Base-by-base conservation (phyloP, 352 stramenopile species). In the Pythium volutum region DNA sequence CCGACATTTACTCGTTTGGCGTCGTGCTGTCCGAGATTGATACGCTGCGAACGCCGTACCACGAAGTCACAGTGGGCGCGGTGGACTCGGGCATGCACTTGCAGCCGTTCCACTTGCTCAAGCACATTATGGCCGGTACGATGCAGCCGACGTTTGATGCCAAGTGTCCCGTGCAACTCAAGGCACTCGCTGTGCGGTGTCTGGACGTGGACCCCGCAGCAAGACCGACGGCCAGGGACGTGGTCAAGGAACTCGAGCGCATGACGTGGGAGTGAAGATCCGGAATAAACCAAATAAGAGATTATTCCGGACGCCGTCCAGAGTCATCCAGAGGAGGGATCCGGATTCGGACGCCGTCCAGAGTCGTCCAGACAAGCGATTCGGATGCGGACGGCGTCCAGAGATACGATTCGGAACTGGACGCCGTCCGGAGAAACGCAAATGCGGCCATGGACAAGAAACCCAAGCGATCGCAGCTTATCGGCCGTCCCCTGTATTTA, bases 1-100 rank as follows among this genome's bases (percentile, higher is more conserved):
- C 89, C n/a, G 85, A 95, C 60, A 90, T 84, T 69, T 95, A 84
- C 46, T 67, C 60, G 42, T 62, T 67, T 22, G 60, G 60, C 22
- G 60, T 67, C 25, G 51, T 66, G 47, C 55, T 69, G 7, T 64
- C 54, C 26, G 62, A 69, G 39, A 60, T 69, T 16, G 62, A 63
- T 51, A 64, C 62, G 27, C 71, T 54, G 29, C 36, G 53, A 9
- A 23, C 55, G 27, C 62, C 62, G 48, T 69, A 69, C 62, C 54
- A 62, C 41, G 54, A 69, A 4, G 29, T 43, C 36, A 20, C 18
- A 15, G 15, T 15, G 2, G 36, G 14, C 14, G 36, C 49, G 41
- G 54, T 42, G 45, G 55, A 54, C 42, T 56, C 55, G 26, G 62
- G 46, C 36, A 33, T 57, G 11, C 55, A 64, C 42, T 65, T 84